Conservation (phyloP, 192 early-diverging fungal species). For the Jimgerdemannia lactiflua region DNA sequence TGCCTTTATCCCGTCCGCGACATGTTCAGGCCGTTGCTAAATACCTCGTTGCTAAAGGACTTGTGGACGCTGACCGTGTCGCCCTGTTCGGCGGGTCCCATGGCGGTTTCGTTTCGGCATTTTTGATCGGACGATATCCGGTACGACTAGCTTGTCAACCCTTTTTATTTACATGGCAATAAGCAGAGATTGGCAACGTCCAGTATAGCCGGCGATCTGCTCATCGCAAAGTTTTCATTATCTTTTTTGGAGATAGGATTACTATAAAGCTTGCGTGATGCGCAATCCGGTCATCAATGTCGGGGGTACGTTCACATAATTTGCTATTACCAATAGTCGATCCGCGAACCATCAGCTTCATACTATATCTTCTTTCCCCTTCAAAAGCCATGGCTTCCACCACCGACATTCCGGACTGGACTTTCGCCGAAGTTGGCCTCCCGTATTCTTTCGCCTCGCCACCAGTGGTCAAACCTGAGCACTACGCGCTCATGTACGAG, state of each 20-base stretch:
- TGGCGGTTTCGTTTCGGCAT: conserved; percentile 63
- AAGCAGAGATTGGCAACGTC: too few species aligned
- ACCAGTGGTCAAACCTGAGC: conserved; percentile 48
- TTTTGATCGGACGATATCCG: conserved; percentile 49
- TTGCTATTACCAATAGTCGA: neutral
- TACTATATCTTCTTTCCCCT: neutral
- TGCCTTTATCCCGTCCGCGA: neutral
- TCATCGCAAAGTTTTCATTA: neutral
- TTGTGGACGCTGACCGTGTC: conserved; percentile 46
- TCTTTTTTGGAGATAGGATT: conserved; percentile 26
- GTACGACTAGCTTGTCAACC: conserved; percentile 4
- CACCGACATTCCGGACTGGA: conserved; percentile 76
- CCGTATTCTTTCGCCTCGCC: conserved; percentile 53
- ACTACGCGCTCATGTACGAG: conserved; percentile 53
- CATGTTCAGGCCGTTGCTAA: conserved; percentile 10
- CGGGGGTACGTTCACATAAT: conserved; percentile 23
- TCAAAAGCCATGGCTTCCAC: conserved; percentile 38
- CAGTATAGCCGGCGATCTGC: too few species aligned
- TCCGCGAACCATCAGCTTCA: neutral
- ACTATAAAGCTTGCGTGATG: conserved; percentile 59
- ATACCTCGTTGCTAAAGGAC: conserved; percentile 32
- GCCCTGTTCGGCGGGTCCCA: conserved; percentile 72
- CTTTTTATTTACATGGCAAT: neutral
- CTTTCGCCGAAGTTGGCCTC: conserved; percentile 64
- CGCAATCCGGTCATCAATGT: conserved; percentile 77